A percentile compares a stretch with the other conserved stretches of the same genome.
Conservation (phyloP, 768 basidiomycete species). For the Suillus clintonianus region DNA sequence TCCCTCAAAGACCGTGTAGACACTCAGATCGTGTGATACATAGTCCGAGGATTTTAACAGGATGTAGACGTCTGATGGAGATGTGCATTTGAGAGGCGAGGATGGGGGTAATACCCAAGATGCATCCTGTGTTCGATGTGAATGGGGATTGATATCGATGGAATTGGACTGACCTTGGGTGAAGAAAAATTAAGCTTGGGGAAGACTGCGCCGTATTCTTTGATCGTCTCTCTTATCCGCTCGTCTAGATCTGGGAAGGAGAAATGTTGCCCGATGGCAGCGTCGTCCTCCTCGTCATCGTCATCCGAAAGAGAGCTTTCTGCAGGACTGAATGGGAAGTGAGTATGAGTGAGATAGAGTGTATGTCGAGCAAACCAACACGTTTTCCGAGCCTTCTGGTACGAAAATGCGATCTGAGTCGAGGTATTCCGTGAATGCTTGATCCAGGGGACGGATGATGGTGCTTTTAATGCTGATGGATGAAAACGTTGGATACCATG, state of each 20-base stretch:
- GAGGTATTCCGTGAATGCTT: conserved; percentile 69
- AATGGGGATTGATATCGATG: not conserved
- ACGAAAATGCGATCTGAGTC: conserved; percentile 79
- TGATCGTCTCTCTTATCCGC: conserved; percentile 62
- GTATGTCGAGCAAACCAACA: conserved; percentile 45
- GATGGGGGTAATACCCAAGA: conserved; percentile 87
- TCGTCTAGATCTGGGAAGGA: conserved; percentile 81
- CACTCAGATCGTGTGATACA: conserved; percentile 72
- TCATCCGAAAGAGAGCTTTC: conserved; percentile 64
- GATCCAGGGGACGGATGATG: conserved; percentile 66
- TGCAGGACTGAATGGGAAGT: conserved; percentile 42
- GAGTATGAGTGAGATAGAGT: not conserved
- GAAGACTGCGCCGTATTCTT: conserved; percentile 80
- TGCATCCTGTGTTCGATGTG: conserved; percentile 65
- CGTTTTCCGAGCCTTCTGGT: conserved; percentile 78
- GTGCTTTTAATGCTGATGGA: conserved; percentile 69
- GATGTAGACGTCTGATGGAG: conserved; percentile 88
- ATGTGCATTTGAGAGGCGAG: conserved; percentile 83
- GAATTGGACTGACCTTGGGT: conserved; percentile 61
- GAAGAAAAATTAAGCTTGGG: conserved; percentile 96
- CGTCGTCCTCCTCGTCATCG: conserved; percentile 42
- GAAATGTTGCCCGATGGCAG: conserved; percentile 44
- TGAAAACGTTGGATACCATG: conserved; percentile 79
- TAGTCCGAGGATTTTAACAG: conserved; percentile 93
- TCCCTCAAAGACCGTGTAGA: conserved; percentile 64